These are phyloP conservation scores for Lactarius trivialis DNA, from an alignment of 768 basidiomycete species.

Conservation along the genomic window DNA sequence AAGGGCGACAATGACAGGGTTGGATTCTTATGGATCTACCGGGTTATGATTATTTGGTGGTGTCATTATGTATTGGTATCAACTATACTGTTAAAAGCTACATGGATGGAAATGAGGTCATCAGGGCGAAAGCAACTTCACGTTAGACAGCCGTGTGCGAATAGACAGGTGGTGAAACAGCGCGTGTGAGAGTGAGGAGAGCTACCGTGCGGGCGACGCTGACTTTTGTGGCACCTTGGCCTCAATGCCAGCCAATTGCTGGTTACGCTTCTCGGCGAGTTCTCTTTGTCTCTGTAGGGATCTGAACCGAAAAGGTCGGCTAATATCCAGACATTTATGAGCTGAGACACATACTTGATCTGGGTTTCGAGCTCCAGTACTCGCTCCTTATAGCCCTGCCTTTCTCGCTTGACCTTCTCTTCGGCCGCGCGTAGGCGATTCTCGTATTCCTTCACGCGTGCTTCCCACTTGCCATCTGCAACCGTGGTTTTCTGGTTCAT, in stretches of 20 bases:
- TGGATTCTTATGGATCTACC: not conserved
- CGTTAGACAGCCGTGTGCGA: conserved; percentile 1
- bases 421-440: conserved; percentile 71
- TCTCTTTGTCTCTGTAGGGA: conserved; percentile 72
- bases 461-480: conserved; percentile 90
- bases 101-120: conserved; percentile 11
- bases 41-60: not conserved
- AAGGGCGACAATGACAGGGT: too few species aligned
- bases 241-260: conserved; percentile 48
- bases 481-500: conserved; percentile 64
- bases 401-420: conserved; percentile 88
- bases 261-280: conserved; percentile 66
- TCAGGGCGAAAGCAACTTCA: conserved; percentile 10
- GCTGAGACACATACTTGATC: conserved; percentile 47
- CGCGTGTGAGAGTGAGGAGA: not conserved
- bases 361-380: conserved; percentile 63
- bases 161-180: not conserved
- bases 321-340: conserved; percentile 1
- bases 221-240: conserved; percentile 20
- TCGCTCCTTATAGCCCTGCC: conserved; percentile 90
- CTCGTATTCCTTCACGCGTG: conserved; percentile 91
- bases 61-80: conserved; percentile 15
- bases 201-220: conserved; percentile 14
- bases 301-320: conserved; percentile 34
- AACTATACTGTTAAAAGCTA: conserved; percentile 3